phyloP scores from a whole-genome alignment of 2,329 filamentous ascomycete genomes.

The Aspergillus quadricinctus region DNA sequence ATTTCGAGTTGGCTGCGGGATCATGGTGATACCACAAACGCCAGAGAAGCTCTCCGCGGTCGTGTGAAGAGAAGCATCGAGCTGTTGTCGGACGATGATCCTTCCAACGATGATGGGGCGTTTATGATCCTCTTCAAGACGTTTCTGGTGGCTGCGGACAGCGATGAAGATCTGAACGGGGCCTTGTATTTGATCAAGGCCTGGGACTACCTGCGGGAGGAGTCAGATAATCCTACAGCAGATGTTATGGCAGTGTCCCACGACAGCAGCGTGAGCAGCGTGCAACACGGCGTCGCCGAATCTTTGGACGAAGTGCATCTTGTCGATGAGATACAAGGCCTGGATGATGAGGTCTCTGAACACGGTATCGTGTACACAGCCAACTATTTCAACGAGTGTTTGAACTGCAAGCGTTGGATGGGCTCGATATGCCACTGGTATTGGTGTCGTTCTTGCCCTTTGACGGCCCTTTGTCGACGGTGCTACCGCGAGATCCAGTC shows the following conservation, averaged over 20 bases:
- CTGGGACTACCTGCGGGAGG: neutral
- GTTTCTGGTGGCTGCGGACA: neutral
- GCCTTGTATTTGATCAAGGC: neutral
- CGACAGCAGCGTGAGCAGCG: no score
- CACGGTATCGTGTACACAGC: no score
- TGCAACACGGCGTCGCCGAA: neutral
- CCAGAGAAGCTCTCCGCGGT: slow-evolving; percentile 2
- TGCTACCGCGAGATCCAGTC: slow-evolving; percentile 1
- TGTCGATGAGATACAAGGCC: no score
- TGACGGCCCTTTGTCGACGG: neutral
- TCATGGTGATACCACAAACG: slow-evolving; percentile 1
- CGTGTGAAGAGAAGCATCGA: neutral
- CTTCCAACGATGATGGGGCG: neutral
- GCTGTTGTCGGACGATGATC: slow-evolving; percentile 1
- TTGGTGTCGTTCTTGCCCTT: neutral
- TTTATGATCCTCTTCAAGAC: neutral
- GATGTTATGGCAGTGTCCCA: neutral
- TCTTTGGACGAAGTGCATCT: neutral
- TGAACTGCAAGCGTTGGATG: neutral
- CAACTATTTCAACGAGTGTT: no score
- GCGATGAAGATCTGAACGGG: neutral
- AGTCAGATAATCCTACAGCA: neutral
- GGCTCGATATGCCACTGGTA: neutral
- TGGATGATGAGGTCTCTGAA: no score
- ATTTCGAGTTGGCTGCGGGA: slow-evolving; percentile 2